Conservation (phyloP, 768 basidiomycete genomes). For the Hypholoma sublateritium region DNA sequence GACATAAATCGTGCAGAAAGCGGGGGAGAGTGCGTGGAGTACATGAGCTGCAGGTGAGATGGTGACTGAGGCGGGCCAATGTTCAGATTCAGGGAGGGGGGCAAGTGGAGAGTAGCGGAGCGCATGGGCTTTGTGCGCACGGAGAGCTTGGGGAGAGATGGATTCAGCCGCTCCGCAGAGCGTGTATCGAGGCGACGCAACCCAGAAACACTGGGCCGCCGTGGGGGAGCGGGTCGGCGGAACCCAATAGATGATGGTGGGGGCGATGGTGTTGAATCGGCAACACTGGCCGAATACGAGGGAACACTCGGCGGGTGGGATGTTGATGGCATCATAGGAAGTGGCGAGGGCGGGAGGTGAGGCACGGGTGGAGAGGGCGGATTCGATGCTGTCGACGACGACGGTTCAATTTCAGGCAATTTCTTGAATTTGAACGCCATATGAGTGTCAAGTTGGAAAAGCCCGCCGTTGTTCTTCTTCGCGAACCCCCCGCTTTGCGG, state of each 20-base stretch:
- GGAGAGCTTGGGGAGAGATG: constrained; percentile 55
- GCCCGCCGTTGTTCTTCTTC: constrained; percentile 37
- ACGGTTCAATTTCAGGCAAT: constrained; percentile 59
- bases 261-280: constrained; percentile 59
- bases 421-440: constrained; percentile 49
- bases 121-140: constrained; percentile 58
- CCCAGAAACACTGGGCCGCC: constrained; percentile 63
- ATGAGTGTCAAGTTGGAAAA: constrained; percentile 70
- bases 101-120: constrained; percentile 57
- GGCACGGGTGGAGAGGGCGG: constrained; percentile 34
- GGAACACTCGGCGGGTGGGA: constrained; percentile 13
- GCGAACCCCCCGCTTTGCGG: constrained; percentile 6
- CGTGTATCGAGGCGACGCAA: constrained; percentile 63
- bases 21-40: constrained; percentile 60
- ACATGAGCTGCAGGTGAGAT: constrained; percentile 57
- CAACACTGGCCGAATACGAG: constrained; percentile 11
- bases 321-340: constrained; percentile 56
- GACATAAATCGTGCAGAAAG: constrained; percentile 46
- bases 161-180: constrained; percentile 49
- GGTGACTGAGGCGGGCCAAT: constrained; percentile 48
- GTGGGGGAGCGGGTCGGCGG: constrained; percentile 47
- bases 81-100: constrained; percentile 40
- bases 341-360: constrained; percentile 43
- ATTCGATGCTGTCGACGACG: constrained; percentile 32
- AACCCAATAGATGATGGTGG: constrained; percentile 66